Conservation (phyloP, 768 basidiomycete species). For the Dioszegia hungarica region DNA sequence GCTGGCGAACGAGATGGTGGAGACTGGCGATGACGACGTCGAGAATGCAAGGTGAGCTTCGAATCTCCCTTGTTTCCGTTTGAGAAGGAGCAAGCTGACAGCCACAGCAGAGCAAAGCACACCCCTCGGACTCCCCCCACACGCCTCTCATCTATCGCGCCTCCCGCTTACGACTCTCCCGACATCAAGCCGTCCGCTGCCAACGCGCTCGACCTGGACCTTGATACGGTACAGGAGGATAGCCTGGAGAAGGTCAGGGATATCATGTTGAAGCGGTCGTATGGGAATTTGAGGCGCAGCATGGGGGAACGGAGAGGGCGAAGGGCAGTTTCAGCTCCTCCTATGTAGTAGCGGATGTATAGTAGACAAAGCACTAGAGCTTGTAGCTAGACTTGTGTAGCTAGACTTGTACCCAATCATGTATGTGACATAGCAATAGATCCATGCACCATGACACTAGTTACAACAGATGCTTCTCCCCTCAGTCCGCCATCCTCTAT, state of each 20-base stretch:
- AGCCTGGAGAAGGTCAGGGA: not conserved
- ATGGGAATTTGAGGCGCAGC: not conserved
- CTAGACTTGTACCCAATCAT: not conserved
- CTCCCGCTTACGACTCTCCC: constrained; percentile 1
- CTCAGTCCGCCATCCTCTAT: no score
- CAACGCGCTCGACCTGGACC: not conserved
- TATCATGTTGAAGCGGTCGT: constrained; percentile 1
- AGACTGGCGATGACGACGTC: not conserved
- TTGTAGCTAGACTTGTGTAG: not conserved
- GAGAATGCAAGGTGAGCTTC: not conserved
- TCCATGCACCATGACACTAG: no score
- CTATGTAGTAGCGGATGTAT: not conserved
- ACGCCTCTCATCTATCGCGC: constrained; percentile 7
- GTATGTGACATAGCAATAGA: no score
- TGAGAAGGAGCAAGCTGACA: no score
- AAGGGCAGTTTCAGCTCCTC: not conserved
- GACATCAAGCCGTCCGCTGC: not conserved
- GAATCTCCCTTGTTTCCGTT: no score
- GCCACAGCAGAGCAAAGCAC: not conserved
- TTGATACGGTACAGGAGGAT: not conserved
- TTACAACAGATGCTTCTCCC: no score
- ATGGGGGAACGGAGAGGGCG: not conserved
- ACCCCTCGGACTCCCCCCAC: constrained; percentile 1
- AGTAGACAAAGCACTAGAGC: not conserved
- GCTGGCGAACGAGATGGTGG: not conserved